phyloP scores from a whole-genome alignment of 306 rosid species.

The Cucumis cinereus region DNA sequence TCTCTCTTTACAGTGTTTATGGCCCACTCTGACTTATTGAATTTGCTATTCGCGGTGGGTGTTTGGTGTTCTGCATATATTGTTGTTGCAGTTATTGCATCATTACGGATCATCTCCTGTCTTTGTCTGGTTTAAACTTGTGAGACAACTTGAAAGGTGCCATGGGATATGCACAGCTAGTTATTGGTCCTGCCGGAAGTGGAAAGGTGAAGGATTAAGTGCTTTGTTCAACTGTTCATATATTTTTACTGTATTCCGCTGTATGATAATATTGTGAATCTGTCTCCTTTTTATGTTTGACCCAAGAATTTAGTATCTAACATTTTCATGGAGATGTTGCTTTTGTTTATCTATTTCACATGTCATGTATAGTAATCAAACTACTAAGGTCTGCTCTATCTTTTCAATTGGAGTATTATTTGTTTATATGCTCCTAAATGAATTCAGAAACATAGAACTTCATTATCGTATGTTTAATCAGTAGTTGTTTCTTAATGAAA shows the following conservation, averaged over 20 bases:
- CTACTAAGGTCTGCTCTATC: not conserved
- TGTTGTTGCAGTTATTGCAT: slow-evolving; percentile 44
- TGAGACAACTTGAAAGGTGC: not conserved
- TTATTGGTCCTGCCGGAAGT: slow-evolving; percentile 65
- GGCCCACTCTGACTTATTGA: slow-evolving; percentile 32
- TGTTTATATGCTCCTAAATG: not conserved
- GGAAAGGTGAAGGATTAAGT: slow-evolving; percentile 45
- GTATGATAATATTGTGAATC: not conserved
- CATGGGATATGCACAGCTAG: slow-evolving; percentile 59
- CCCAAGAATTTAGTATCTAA: not conserved
- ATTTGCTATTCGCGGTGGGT: slow-evolving; percentile 30
- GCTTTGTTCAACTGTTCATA: not conserved
- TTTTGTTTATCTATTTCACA: not conserved
- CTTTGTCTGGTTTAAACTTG: slow-evolving; percentile 20
- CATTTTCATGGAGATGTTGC: not conserved
- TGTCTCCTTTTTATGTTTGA: not conserved
- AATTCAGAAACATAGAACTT: not conserved
- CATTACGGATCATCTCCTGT: slow-evolving; percentile 31
- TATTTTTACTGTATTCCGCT: not conserved
- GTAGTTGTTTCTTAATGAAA: not conserved
- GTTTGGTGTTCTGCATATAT: slow-evolving; percentile 53
- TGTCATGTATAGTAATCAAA: not conserved
- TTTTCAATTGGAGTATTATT: not conserved
- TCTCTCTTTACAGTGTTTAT: slow-evolving; percentile 18
- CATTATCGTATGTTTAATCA: not conserved